These are phyloP conservation scores for Aspergillus diversus DNA, from an alignment of 495 filamentous ascomycete genomes.

Conservation along the genomic window DNA sequence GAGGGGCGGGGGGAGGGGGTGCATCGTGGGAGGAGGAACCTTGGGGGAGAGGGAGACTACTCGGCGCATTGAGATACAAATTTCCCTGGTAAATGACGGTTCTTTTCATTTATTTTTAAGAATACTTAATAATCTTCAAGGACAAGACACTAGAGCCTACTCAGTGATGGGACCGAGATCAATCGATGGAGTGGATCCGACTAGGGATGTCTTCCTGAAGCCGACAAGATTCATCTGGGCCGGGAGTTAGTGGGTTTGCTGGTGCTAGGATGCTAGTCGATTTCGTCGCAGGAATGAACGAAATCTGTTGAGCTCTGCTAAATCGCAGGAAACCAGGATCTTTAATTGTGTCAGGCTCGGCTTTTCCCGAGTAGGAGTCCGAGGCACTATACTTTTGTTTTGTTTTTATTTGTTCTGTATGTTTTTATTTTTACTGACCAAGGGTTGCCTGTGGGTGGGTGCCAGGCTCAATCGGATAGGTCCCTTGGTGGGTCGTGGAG, in stretches of 20 bases:
- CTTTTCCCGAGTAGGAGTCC: slow-evolving; percentile 16
- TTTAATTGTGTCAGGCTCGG: slow-evolving; percentile 12
- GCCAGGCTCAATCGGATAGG: background rate
- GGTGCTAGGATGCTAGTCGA: background rate
- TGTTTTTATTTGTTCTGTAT: slow-evolving; percentile 11
- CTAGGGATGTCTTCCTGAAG: slow-evolving; percentile 1
- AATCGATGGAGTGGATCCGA: background rate
- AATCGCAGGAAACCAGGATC: background rate
- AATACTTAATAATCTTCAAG: slow-evolving; percentile 8
- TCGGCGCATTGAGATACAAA: background rate
- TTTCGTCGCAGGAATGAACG: background rate
- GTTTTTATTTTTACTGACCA: background rate
- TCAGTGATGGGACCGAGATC: background rate
- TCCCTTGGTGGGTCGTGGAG: background rate
- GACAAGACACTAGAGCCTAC: background rate
- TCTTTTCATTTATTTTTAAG: background rate
- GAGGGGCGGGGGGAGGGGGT: too few relatives aligned
- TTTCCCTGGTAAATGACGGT: background rate
- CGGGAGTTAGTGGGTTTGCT: background rate
- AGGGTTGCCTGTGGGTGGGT: slow-evolving; percentile 3
- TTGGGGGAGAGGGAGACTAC: background rate
- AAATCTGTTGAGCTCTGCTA: background rate
- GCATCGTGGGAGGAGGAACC: background rate
- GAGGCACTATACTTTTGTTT: slow-evolving; percentile 3
- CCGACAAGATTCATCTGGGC: slow-evolving; percentile 4